Percentiles rank a stretch among this genome's conserved stretches.
Evolutionary conservation across 2,329 filamentous ascomycete species (phyloP).

Genomic region (Myrmaecium sp.): DNA sequence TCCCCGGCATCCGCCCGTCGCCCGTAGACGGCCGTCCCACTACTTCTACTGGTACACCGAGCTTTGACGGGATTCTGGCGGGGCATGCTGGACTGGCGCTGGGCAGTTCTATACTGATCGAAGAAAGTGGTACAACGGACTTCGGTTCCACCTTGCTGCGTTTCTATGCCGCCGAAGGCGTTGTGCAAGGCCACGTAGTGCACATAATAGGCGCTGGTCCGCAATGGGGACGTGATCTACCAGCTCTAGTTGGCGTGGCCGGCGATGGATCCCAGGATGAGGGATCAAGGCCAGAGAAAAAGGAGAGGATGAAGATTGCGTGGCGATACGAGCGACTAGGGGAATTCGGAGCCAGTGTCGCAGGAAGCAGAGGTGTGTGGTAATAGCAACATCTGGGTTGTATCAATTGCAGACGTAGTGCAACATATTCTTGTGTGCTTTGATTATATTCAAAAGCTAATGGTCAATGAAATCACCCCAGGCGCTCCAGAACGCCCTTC

Average conservation of each 20-base stretch:
- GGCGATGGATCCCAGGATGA: slow-evolving; percentile 20
- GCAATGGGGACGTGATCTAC: slow-evolving; percentile 67
- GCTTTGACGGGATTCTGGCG: slow-evolving; percentile 68
- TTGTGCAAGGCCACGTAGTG: slow-evolving; percentile 77
- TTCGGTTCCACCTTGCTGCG: slow-evolving; percentile 71
- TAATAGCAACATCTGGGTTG: slow-evolving; percentile 1
- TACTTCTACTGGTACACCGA: slow-evolving; percentile 79
- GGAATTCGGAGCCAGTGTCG: slow-evolving; percentile 40
- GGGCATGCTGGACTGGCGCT: slow-evolving; percentile 74
- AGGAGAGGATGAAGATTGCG: slow-evolving; percentile 92
- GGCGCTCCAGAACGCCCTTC: slow-evolving; percentile 8
- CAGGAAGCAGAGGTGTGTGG: slow-evolving; percentile 43
- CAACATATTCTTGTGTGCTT: slow-evolving; percentile 1
- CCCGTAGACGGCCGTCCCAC: slow-evolving; percentile 74
- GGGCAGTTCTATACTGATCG: slow-evolving; percentile 63
- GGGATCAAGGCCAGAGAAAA: slow-evolving; percentile 21
- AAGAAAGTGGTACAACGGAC: slow-evolving; percentile 86
- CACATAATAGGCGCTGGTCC: slow-evolving; percentile 71
- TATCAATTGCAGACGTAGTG: neutral
- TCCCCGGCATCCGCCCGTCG: slow-evolving; percentile 57
- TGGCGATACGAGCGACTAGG: slow-evolving; percentile 88
- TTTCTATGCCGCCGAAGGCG: slow-evolving; percentile 84
- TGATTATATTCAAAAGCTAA: slow-evolving; percentile 6
- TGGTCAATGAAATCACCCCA: slow-evolving; percentile 7
- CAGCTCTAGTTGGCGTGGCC: slow-evolving; percentile 45